Base-by-base conservation (phyloP, 1,284 basidiomycete genomes). In the Leccinum ponderosum region DNA sequence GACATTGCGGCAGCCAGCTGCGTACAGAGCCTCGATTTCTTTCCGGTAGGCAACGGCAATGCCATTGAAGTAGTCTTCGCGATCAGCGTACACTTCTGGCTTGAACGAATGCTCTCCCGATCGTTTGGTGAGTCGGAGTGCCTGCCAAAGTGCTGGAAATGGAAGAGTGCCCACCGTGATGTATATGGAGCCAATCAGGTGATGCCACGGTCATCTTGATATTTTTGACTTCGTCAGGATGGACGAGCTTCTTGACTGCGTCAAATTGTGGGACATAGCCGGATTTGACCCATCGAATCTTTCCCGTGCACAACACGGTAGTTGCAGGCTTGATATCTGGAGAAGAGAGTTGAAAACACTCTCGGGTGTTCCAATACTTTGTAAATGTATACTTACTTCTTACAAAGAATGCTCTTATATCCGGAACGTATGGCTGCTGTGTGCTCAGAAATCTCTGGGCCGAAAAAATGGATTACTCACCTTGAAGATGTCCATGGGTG, bases 141-240 rank as follows among this genome's bases (percentile, higher is more conserved):
- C 4, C 11, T 14, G 14, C 5, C 2, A 1, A 31, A 37, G 9
- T 3, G 14, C n/a, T 4, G 2, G 22, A 6, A 50, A 33, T 14
- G 12, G 9, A 48, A 7, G 27, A 15, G 2, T 12, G 11, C 61
- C 5, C 78, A 58, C 87, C 87, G 69, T 89, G 87, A 29, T 85
- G 84, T 56, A 91, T 82, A 71, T 91, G 89, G 73, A 86, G 89
- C 90, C 89, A 91, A 25, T 86, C 85, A 3, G 90, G 90, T 1
- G 87, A 84, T 65, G 85, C 89, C 74, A 93, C 1, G 11, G 89
- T 92, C 62, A 93, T 74, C 74, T 93, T 93, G 73, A 91, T 82
- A 68, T 83, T 77, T 66, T 83, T 78, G 66, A 87, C 82, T 66
- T 89, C 87, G 74, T 87, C 81, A 15, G 82, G 76, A 15, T 80